Evolutionary conservation across 305 asterid genomes (phyloP), one percentile per base, ranked within the genome.

Genomic region (Fraxinus angustifolia): DNA sequence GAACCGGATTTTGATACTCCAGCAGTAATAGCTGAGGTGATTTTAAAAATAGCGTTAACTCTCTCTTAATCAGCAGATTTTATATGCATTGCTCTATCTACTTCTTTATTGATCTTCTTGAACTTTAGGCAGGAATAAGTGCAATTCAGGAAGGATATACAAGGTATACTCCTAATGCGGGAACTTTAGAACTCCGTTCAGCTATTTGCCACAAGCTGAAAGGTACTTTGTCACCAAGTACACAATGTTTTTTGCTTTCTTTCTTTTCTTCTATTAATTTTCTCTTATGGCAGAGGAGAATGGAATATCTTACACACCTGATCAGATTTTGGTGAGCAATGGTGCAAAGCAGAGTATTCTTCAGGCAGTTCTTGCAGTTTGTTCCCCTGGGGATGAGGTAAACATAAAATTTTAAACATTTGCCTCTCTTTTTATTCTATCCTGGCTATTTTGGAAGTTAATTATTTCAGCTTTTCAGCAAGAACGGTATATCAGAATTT

Each of bases 1-100:
- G 99, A 96, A 82, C 99, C 99, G 8, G 98, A 96, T 90, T 94
- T 96, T 77, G 99, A 92, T 88, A 96, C 98, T 85, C 98, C 99
- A 35, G 79, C 92, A 75, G 83, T 78, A 36, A 96, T 96, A 80
- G 91, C 97, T 28, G 96, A 94, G 97, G 99, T 96, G 85, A 72
- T 26, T 60, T 58, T 35, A 36, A 33, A 11, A 23, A 7, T 8
- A 12, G 12, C 19, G 5, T 67, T 10, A 28, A 28, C 17, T 23
- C 6, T 65, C 6, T 65, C n/a, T 7, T 6, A n/a, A 19, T 21
- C 70, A 58, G 31, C 30, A 58, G 23, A 58, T 19, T 58, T 19
- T 1, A 2, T 6, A 67, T 4, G 12, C 8, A 1, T 26, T 67
- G 19, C 7, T 67, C 36, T 67, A 11, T 10, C 17, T 26, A 67